Base-by-base conservation (phyloP, 495 filamentous ascomycete genomes). In the Aspergillus carlsbadensis region DNA sequence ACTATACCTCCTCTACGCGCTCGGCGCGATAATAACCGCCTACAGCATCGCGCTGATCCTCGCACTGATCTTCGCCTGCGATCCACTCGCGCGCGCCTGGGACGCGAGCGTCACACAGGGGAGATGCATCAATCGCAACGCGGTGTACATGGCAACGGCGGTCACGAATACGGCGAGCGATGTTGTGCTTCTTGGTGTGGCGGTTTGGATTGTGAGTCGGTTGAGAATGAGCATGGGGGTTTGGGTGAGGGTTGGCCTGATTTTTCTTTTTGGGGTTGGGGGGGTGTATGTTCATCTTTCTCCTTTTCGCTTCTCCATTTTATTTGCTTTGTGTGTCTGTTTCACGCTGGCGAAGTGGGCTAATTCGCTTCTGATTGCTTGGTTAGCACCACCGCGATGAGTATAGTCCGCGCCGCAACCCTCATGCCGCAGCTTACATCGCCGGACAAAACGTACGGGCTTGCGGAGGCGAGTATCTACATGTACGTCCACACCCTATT, bases 131-230 rank as follows among this genome's bases (percentile, higher is more conserved):
- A 57, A 68, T 52, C 62, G 63, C 22, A 40, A 36, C 1, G 67
- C 35, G 0, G 15, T 77, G 10, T 73, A 74, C 43, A 65, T 74
- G 10, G 67, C 66, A 13, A 75, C 70, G 2, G 73, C 75, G 0
- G 59, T 64, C 4, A 65, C 72, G 17, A 79, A 79, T 37, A 78
- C 73, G 35, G 42, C 59, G 3, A 75, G 64, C 22, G 75, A 79
- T 20, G 17, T 78, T 8, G 56, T 68, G 3, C 43, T 79, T 17
- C 63, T 76, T 0, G n/a, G 69, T 7, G 59, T 75, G 6, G 72
- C 76, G 0, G 45, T 76, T 0, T 66, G 65, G 13, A 45, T 73
- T 2, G 59, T 78, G 4, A 44, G 43, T 20, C 14, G 50, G 3
- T 56, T 73, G 1, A 57, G 52, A 0, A 46, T 73, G 0, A 57